Base-by-base conservation (phyloP, 140 eudicot species). In the Cichorium intybus region DNA sequence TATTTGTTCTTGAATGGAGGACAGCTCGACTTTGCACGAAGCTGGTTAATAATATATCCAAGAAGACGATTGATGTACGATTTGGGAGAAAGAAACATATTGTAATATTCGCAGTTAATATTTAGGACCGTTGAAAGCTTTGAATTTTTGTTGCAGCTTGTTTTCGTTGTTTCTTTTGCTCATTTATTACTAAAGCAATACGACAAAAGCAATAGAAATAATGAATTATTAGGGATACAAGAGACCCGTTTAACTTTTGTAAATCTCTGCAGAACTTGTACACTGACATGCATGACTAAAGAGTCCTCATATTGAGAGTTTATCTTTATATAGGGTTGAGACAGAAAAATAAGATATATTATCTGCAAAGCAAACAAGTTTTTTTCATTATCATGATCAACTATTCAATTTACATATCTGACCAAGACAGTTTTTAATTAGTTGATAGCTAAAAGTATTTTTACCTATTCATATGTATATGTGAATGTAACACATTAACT, bases 11-110 rank as follows among this genome's bases (percentile, higher is more conserved):
- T 51, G 60, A n/a, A 59, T n/a, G 70, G 62, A 15, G 51, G 69
- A 34, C 71, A 72, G 34, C 46, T 60, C 41, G 74, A 51, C 70
- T 82, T 80, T 1, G 78, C 33, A 15, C 77, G 81, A 54, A 70
- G 16, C 48, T 72, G 83, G 5, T 58, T 78, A 39, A 50, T 10
- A 28, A 75, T 70, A 72, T 18, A 34, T 64, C 24, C 16, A 57
- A 46, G 68, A 56, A 29, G 24, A 54, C 55, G 55, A 64, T 14
- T 49, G 18, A 84, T 10, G 35, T 73, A 31, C 18, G 76, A 28
- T 69, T 71, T 90, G 53, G 76, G 56, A 52, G 24, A 68, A 37
- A n/a, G 69, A 70, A 80, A 80, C 95, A 87, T 87, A 56, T 3
- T 35, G 74, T 28, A 29, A 53, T n/a, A 24, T 22, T 56, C 10